These are phyloP conservation scores for Dendrobium catenatum DNA, from an alignment of 106 monocot species.

Conservation along the genomic window DNA sequence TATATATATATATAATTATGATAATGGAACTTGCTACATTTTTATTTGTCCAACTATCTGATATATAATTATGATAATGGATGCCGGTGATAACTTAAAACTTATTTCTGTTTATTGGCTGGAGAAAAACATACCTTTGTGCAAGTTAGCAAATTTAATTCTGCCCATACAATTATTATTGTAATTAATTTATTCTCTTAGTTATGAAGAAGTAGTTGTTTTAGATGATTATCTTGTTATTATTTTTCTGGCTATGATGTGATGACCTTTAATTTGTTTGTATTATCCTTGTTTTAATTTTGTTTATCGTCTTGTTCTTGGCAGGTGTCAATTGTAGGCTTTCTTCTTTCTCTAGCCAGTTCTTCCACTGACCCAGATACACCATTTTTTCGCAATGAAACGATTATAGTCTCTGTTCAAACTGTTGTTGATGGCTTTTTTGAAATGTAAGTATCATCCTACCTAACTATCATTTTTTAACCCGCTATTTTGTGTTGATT, in stretches of 20 bases:
- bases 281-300: neutral
- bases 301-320: conserved; percentile 2
- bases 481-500: neutral
- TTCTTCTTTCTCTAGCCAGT: conserved; percentile 63
- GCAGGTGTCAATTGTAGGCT: conserved; percentile 86
- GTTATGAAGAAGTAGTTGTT: neutral
- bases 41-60: too few relatives aligned
- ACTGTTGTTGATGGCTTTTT: conserved; percentile 90
- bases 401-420: conserved; percentile 38
- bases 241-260: neutral
- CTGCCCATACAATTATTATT: neutral
- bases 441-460: conserved; percentile 51
- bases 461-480: neutral
- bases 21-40: neutral
- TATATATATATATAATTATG: neutral
- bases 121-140: too few relatives aligned
- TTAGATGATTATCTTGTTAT: neutral
- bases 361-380: conserved; percentile 38
- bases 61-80: neutral
- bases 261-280: neutral
- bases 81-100: neutral
- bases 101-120: too few relatives aligned
- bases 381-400: conserved; percentile 60
- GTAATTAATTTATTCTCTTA: neutral
- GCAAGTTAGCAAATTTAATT: neutral